phyloP scores from a whole-genome alignment of 108 stramenopile genomes.

The Seminavis robusta region DNA sequence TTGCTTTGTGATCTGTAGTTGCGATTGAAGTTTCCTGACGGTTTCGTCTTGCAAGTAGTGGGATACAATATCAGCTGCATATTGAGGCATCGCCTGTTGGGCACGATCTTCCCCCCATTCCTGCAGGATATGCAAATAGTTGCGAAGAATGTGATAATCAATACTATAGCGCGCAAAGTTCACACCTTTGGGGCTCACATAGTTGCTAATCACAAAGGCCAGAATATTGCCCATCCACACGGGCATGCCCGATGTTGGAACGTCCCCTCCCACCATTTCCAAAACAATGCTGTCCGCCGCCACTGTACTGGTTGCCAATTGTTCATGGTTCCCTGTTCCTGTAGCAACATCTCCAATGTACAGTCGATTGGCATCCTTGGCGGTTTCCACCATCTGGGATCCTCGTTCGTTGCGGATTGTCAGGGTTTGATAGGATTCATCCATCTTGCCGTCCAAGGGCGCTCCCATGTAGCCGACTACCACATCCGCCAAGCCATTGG shows the following conservation, averaged over 20 bases:
- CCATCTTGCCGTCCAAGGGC: slow-evolving; percentile 49
- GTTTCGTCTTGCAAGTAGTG: slow-evolving; percentile 48
- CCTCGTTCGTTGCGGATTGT: slow-evolving; percentile 72
- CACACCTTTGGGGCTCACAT: slow-evolving; percentile 63
- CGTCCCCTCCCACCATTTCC: slow-evolving; percentile 47
- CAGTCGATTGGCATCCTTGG: slow-evolving; percentile 39
- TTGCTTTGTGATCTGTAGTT: no score
- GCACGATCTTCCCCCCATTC: slow-evolving; percentile 44
- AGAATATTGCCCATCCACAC: slow-evolving; percentile 56
- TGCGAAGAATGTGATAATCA: slow-evolving; percentile 80
- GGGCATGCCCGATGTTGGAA: slow-evolving; percentile 63
- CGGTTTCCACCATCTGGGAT: slow-evolving; percentile 56
- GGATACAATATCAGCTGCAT: slow-evolving; percentile 49
- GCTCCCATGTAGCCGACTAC: slow-evolving; percentile 88
- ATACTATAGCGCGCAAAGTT: slow-evolving; percentile 79
- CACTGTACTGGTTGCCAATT: slow-evolving; percentile 56
- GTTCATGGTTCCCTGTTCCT: slow-evolving; percentile 59
- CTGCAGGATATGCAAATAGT: slow-evolving; percentile 65
- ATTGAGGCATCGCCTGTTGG: slow-evolving; percentile 38
- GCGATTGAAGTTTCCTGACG: not conserved
- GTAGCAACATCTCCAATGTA: slow-evolving; percentile 34
- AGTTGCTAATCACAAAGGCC: slow-evolving; percentile 49
- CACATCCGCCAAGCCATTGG: slow-evolving; percentile 80
- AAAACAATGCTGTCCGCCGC: slow-evolving; percentile 57
- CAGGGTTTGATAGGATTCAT: slow-evolving; percentile 62